These are phyloP conservation scores for Yarrowia divulgata DNA, from an alignment of 805 yeast species.

Conservation along the genomic window DNA sequence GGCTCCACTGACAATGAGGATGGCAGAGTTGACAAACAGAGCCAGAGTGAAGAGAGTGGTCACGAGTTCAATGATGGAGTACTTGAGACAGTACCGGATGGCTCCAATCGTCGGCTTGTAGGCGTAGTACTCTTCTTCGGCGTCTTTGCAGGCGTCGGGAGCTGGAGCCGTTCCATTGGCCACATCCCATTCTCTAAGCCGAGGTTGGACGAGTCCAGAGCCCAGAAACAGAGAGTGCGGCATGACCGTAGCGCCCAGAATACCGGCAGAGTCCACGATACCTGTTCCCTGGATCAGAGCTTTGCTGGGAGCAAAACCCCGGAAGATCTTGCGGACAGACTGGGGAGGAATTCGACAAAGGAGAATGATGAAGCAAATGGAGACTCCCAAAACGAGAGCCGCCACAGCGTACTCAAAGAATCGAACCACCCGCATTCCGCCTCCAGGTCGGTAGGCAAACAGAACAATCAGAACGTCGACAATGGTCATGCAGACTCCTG, in stretches of 20 bases:
- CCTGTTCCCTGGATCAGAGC: constrained; percentile 67
- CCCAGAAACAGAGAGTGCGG: constrained; percentile 91
- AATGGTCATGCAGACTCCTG: constrained; percentile 85
- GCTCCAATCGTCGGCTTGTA: constrained; percentile 80
- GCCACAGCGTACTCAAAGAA: constrained; percentile 85
- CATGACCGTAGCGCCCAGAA: constrained; percentile 94
- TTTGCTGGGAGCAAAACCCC: constrained; percentile 68
- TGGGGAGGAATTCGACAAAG: constrained; percentile 67
- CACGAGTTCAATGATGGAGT: constrained; percentile 73
- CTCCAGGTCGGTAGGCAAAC: constrained; percentile 86
- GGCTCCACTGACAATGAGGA: constrained; percentile 81
- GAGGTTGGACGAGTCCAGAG: constrained; percentile 85
- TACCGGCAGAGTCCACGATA: constrained; percentile 79
- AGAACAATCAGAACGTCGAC: constrained; percentile 85
- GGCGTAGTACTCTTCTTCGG: constrained; percentile 42
- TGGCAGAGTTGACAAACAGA: constrained; percentile 83
- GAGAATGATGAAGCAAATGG: constrained; percentile 82
- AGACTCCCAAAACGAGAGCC: constrained; percentile 77
- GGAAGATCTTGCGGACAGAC: constrained; percentile 65
- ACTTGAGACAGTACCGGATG: constrained; percentile 72
- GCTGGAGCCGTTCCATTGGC: constrained; percentile 59
- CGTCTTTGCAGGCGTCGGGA: constrained; percentile 13
- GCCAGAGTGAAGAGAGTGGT: constrained; percentile 81
- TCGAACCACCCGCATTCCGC: constrained; percentile 78
- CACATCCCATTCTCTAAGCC: constrained; percentile 79